Evolutionary conservation across 2,329 filamentous ascomycete species (phyloP), one percentile per base, ranked within the genome.

Genomic region (Aureobasidium sp.): DNA sequence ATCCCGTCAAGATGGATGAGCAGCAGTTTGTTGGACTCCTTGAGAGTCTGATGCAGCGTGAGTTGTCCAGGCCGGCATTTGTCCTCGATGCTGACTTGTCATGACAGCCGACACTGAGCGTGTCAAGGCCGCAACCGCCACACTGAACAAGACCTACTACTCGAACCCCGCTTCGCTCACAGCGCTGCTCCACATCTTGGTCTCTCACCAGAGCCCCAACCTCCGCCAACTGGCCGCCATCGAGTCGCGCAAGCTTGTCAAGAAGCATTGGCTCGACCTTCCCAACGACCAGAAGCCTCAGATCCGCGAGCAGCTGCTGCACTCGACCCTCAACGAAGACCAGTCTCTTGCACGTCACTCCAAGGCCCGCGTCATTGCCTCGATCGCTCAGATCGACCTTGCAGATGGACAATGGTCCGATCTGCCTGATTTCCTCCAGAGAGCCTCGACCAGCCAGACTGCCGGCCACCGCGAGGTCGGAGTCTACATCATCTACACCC

Each of bases 131-230:
- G 89, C 90, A 58, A 98, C 91, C 16, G 83, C 86, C 55, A 84
- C 90, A 64, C 82, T 97, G 56, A 90, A 95, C 72, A 93, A 94
- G 72, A 88, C 87, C 72, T 97, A 88, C 78, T 97, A 95, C 76
- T 84, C 83, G 64, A 81, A 89, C 62, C 86, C 91, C 34, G 81
- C 90, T 64, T 88, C 89, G 14, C 82, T 97, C 55, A 79, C 91
- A 53, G 83, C 88, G 63, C 85, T 97, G 58, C 81, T 97, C 61
- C 89, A 96, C 72, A 84, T 96, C 64, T 79, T 94, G 62, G 86
- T 89, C 63, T 88, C 85, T 55, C 85, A 95, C 70, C 76, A 83
- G 56, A 75, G 78, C 65, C 69, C 79, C 41, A 80, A 84, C 61
- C 78, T 96, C 53, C 86, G 90, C 65, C 93, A 97, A 77, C 80